Evolutionary conservation across 257 asterid genomes (phyloP).

Genomic region (Prunella vulgaris): DNA sequence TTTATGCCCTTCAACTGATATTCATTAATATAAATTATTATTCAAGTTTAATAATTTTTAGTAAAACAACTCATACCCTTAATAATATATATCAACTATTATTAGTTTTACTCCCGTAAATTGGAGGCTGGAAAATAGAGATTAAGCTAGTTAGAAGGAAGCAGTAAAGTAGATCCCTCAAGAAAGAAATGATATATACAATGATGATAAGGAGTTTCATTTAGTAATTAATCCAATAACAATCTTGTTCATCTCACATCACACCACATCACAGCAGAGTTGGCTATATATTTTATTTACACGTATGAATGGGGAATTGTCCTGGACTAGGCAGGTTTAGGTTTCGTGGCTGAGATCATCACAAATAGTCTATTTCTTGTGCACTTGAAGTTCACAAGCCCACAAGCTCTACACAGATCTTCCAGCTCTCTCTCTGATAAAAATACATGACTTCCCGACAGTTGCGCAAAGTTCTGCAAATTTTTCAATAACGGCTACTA

Average conservation of each 20-base stretch:
- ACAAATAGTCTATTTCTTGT: constrained; percentile 60
- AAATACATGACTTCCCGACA: constrained; percentile 62
- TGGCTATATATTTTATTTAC: background rate
- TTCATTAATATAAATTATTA: too few relatives aligned
- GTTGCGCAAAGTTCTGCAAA: constrained; percentile 49
- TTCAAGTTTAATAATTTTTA: too few relatives aligned
- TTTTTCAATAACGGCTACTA: background rate
- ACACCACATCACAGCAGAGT: background rate
- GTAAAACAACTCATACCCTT: too few relatives aligned
- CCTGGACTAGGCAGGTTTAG: constrained; percentile 7
- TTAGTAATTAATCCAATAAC: background rate
- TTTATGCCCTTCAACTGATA: too few relatives aligned
- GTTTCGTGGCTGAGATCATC: constrained; percentile 73
- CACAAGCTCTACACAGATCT: constrained; percentile 65
- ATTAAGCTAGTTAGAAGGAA: too few relatives aligned
- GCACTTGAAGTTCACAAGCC: constrained; percentile 55
- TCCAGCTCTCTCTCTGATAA: constrained; percentile 62
- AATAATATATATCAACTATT: too few relatives aligned
- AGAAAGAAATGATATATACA: too few relatives aligned
- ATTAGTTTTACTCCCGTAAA: too few relatives aligned
- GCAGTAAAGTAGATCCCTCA: too few relatives aligned
- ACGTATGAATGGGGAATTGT: background rate
- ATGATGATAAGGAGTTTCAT: background rate
- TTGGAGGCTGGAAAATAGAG: too few relatives aligned
- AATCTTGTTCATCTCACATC: background rate